Conservation (phyloP, 2,329 filamentous ascomycete species). For the Trichoderma aggressivum region DNA sequence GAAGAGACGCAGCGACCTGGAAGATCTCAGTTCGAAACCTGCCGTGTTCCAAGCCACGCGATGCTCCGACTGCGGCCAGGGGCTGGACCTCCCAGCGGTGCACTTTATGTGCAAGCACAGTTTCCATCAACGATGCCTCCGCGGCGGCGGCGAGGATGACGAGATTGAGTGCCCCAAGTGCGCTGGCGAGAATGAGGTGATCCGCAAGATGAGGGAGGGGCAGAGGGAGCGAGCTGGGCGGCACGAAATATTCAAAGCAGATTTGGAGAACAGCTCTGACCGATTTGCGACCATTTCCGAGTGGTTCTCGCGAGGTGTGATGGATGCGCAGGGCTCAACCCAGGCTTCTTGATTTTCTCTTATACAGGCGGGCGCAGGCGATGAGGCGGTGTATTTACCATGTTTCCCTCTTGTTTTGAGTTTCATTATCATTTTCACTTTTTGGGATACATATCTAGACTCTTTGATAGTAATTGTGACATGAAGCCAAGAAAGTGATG, state of each 20-base stretch:
- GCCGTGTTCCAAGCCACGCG: constrained; percentile 87
- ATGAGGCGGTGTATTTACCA: not conserved
- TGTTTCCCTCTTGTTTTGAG: not conserved
- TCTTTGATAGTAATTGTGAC: not conserved
- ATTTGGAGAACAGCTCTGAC: constrained; percentile 73
- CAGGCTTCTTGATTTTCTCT: constrained; percentile 16
- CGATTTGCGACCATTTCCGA: constrained; percentile 88
- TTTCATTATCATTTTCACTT: not conserved
- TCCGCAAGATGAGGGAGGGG: constrained; percentile 78
- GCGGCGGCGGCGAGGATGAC: constrained; percentile 49
- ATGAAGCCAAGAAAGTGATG: not conserved
- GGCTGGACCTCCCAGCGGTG: constrained; percentile 82
- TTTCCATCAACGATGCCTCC: constrained; percentile 87
- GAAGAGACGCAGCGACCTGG: constrained; percentile 73
- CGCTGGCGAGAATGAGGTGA: constrained; percentile 77
- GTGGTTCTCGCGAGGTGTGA: constrained; percentile 92
- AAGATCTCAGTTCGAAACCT: constrained; percentile 73
- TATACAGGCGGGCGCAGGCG: not conserved
- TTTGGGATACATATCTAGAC: constrained; percentile 10
- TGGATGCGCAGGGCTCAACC: constrained; percentile 53
- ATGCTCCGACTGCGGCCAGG: constrained; percentile 75
- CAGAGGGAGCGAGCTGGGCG: constrained; percentile 83
- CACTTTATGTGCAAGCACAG: constrained; percentile 97
- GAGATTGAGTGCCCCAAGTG: constrained; percentile 85
- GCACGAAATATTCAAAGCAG: constrained; percentile 85